Base-by-base conservation (phyloP, 1,284 basidiomycete species). In the Fomes fomentarius region DNA sequence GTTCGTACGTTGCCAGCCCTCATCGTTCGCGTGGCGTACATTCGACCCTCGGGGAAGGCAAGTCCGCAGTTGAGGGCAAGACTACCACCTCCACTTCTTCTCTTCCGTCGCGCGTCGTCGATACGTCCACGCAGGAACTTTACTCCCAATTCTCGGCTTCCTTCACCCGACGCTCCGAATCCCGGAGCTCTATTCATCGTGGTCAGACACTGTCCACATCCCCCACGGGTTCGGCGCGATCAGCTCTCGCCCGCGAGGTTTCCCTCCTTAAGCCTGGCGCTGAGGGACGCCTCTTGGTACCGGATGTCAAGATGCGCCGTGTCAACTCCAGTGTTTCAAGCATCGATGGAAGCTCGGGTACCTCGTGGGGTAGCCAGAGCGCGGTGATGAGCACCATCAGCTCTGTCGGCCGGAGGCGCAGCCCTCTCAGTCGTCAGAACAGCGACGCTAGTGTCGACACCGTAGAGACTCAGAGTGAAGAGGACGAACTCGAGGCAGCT, bases 281-380 rank as follows among this genome's bases (percentile, higher is more conserved):
- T 1, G 78, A 87, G 66, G 84, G 85, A 54, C 83, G 81, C 57
- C 75, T 89, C 1, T 76, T 88, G 4, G 86, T 89, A 0, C 87
- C 87, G 3, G 71, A 86, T 50, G 79, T 89, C 28, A 79, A 81
- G 68, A 72, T 85, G 66, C 63, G 65, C 28, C 76, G 79, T 25
- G 48, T 62, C 30, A 63, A 67, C 38, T 66, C 67, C 28, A 65
- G 56, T 30, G 50, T 63, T 34, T 66, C 68, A 4, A 69, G 60
- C 52, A 41, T 49, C 21, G 54, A 55, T 47, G 63, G 66, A 19
- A 61, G 57, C 44, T 56, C 66, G 3, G 62, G 64, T 17, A 56
- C 64, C 22, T 65, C 60, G 35, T 48, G 58, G 57, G 37, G 63
- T 54, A 52, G 61, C 52, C 30, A 54, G 44, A 60, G 63, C 51